A percentile compares a stretch with the other conserved stretches of the same genome.
Conservation (phyloP, 257 asterid species). For the Leonotis leonurus region DNA sequence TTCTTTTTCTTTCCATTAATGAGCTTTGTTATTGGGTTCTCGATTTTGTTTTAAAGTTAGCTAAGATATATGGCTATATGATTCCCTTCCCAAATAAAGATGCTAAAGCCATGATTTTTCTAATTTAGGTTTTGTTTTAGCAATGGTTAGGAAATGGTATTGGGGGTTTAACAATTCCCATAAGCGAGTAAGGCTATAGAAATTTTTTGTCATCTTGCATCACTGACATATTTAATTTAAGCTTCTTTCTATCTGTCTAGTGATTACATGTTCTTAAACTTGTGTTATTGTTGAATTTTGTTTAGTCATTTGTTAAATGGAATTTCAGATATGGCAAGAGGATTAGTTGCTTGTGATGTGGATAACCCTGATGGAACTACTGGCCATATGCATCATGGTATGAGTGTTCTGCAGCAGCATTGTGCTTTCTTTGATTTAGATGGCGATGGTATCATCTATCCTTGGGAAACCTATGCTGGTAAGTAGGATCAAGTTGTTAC, state of each 20-base stretch:
- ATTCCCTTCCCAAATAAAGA: background rate
- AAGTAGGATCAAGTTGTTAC: too few relatives aligned
- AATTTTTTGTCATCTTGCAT: background rate
- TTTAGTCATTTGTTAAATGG: background rate
- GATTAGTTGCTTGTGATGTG: constrained; percentile 55
- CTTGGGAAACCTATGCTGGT: constrained; percentile 48
- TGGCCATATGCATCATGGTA: constrained; percentile 42
- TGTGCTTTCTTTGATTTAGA: constrained; percentile 75
- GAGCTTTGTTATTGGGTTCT: background rate
- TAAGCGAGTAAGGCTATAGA: background rate
- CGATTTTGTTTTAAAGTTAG: background rate
- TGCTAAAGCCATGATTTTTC: background rate
- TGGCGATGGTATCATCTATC: constrained; percentile 68
- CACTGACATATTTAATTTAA: background rate
- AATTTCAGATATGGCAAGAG: constrained; percentile 59
- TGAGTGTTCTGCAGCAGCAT: constrained; percentile 84
- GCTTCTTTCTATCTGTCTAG: background rate
- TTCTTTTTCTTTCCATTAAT: background rate
- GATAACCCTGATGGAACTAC: constrained; percentile 78
- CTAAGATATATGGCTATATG: background rate
- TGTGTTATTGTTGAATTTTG: background rate
- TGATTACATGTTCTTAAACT: too few relatives aligned
- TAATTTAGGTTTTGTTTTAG: background rate
- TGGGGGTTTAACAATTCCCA: background rate
- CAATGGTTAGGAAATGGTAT: too few relatives aligned